These are phyloP conservation scores for Candida quercuum DNA, from an alignment of 805 yeast genomes.

Conservation along the genomic window DNA sequence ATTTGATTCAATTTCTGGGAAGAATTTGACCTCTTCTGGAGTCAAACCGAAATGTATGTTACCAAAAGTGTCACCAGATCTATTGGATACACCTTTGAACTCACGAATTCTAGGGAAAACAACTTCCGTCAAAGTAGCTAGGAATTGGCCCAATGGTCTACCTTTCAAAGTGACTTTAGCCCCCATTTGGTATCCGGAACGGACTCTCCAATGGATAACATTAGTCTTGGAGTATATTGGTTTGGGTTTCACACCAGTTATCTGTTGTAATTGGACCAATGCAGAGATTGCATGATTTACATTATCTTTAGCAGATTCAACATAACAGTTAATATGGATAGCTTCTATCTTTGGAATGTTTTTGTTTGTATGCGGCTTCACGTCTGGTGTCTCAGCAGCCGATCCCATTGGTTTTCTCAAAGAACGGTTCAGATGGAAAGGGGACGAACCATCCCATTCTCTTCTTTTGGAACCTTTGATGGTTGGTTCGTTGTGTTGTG, in stretches of 20 bases:
- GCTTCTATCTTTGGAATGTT: slow-evolving; percentile 69
- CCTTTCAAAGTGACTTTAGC: slow-evolving; percentile 78
- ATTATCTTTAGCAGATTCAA: slow-evolving; percentile 62
- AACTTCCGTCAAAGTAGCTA: slow-evolving; percentile 81
- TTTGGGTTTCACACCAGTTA: slow-evolving; percentile 84
- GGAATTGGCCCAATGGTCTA: slow-evolving; percentile 77
- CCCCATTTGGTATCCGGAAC: slow-evolving; percentile 89
- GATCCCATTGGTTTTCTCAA: slow-evolving; percentile 72
- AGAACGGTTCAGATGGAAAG: slow-evolving; percentile 84
- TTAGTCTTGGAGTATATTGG: slow-evolving; percentile 71
- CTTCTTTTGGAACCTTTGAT: slow-evolving; percentile 65
- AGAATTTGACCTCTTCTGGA: slow-evolving; percentile 68
- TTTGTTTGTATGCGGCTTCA: slow-evolving; percentile 56
- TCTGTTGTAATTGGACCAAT: slow-evolving; percentile 77
- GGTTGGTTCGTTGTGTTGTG: slow-evolving; percentile 56
- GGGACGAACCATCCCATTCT: slow-evolving; percentile 83
- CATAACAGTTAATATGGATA: slow-evolving; percentile 74
- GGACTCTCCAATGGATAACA: slow-evolving; percentile 79
- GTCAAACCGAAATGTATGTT: slow-evolving; percentile 80
- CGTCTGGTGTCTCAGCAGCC: slow-evolving; percentile 66
- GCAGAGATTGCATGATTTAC: slow-evolving; percentile 73
- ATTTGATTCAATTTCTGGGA: slow-evolving; percentile 91
- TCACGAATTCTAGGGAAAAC: slow-evolving; percentile 92
- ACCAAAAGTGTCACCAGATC: slow-evolving; percentile 81
- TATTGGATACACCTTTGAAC: slow-evolving; percentile 69